phyloP scores from a whole-genome alignment of 202 grass and related monocot genomes.

The Dendrocalamus latiflorus region DNA sequence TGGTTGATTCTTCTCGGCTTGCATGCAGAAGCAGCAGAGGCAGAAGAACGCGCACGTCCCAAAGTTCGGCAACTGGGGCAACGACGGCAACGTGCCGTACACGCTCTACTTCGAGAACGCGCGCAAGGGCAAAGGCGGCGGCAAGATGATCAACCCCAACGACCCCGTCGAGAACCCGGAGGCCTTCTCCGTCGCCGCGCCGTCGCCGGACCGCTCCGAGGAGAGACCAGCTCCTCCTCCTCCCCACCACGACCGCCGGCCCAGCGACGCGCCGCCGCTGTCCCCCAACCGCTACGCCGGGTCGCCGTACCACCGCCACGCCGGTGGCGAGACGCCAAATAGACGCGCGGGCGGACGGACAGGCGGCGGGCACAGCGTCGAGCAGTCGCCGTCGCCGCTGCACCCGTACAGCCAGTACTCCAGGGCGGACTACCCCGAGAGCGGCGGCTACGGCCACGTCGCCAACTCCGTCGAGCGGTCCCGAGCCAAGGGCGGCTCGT shows the following conservation, averaged over 20 bases:
- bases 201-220: slow-evolving; percentile 28
- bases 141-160: slow-evolving; percentile 77
- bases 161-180: slow-evolving; percentile 76
- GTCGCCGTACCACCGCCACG: slow-evolving; percentile 34
- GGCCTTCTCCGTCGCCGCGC: slow-evolving; percentile 45
- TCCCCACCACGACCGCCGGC: slow-evolving; percentile 19
- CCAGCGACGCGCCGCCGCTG: slow-evolving; percentile 16
- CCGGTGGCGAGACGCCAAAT: not conserved
- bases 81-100: slow-evolving; percentile 67
- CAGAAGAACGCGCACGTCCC: slow-evolving; percentile 63
- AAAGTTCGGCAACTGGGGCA: slow-evolving; percentile 83
- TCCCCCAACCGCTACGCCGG: slow-evolving; percentile 33
- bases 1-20: not conserved
- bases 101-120: slow-evolving; percentile 78
- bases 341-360: not conserved
- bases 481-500: slow-evolving; percentile 21
- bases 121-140: slow-evolving; percentile 61
- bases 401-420: slow-evolving; percentile 38
- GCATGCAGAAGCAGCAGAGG: slow-evolving; percentile 30
- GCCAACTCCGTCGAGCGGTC: slow-evolving; percentile 37
- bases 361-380: slow-evolving; percentile 34
- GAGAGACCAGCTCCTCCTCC: not conserved
- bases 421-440: slow-evolving; percentile 3
- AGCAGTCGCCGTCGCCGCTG: slow-evolving; percentile 45
- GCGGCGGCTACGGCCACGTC: slow-evolving; percentile 27